phyloP scores from a whole-genome alignment of 2,329 filamentous ascomycete species.

The Botrytis medusae region DNA sequence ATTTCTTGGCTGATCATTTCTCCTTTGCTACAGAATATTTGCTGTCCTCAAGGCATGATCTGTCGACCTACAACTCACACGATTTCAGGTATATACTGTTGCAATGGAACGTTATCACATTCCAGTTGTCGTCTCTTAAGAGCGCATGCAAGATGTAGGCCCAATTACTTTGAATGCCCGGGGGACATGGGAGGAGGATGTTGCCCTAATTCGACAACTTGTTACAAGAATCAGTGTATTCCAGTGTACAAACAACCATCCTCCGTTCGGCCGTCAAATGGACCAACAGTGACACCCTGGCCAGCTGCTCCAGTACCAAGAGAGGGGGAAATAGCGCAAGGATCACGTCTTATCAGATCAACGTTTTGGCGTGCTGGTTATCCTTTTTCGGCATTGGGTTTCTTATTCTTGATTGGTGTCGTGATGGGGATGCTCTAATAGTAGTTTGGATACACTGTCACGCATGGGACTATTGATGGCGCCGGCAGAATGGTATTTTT shows the following conservation, averaged over 20 bases:
- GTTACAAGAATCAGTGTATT: conserved; percentile 21
- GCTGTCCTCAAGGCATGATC: conserved; percentile 33
- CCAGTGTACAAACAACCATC: conserved; percentile 26
- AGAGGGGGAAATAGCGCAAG: conserved; percentile 34
- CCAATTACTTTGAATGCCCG: conserved; percentile 31
- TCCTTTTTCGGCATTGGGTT: conserved; percentile 26
- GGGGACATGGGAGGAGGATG: conserved; percentile 34
- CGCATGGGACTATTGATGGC: background rate
- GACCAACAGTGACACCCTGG: conserved; percentile 30
- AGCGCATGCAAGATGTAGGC: conserved; percentile 31
- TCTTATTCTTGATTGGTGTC: conserved; percentile 28
- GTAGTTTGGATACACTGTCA: conserved; percentile 6
- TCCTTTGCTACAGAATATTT: conserved; percentile 32
- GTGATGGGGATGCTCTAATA: conserved; percentile 33
- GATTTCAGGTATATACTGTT: conserved; percentile 35
- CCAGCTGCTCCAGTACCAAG: conserved; percentile 26
- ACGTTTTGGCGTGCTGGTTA: conserved; percentile 24
- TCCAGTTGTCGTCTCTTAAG: conserved; percentile 28
- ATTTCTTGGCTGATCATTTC: background rate
- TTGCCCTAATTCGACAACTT: conserved; percentile 28
- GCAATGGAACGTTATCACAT: conserved; percentile 29
- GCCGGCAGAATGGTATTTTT: background rate
- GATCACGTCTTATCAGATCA: conserved; percentile 20
- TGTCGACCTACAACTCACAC: conserved; percentile 32
- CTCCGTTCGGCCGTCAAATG: conserved; percentile 21